Base-by-base conservation (phyloP, 148 eudicot species). In the Cornus suecica region DNA sequence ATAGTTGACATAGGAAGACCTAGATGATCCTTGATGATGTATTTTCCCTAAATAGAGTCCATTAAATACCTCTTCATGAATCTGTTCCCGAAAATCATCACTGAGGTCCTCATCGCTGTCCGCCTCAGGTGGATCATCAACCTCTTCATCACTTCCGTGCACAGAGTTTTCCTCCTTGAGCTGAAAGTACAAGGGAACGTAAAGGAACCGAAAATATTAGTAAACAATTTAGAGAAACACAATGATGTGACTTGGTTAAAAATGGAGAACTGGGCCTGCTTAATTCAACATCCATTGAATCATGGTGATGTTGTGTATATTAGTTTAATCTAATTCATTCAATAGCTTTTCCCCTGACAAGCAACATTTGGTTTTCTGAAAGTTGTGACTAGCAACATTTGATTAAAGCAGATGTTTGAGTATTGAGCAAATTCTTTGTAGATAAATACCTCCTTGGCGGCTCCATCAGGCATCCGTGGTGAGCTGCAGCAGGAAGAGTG, bases 131-230 rank as follows among this genome's bases (percentile, higher is more conserved):
- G 89, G 83, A 65, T 90, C 98, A 85, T 92, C 98, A 72, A 85
- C 84, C 79, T 94, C 98, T 82, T 92, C 98, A 82, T 94, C 98
- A 72, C 97, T 94, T 41, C 97, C 98, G 83, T 88, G 87, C 74
- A 94, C 95, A 34, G 92, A 86, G 14, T 81, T 67, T 42, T 92
- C 95, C 82, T 88, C 98, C 86, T 82, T 94, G 75, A 85, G 90
- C 98, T 94, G 90, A 3, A 82, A 71, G 66, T 29, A 54, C 8
- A 28, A 71, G 54, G 30, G 73, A 66, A 41, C 22, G 42, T 15
- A 52, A 23, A 37, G 42, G 42, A 37, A 68, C 62, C 60, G 45
- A 68, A 45, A 30, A 34, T 48, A 48, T 48, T 37, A 37, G 42
- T 37, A 37, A 37, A 37, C 42, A 1, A 14, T 11, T 48, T 13